Conservation (phyloP, 139 green algal genomes). For the Coelastrella sp. region DNA sequence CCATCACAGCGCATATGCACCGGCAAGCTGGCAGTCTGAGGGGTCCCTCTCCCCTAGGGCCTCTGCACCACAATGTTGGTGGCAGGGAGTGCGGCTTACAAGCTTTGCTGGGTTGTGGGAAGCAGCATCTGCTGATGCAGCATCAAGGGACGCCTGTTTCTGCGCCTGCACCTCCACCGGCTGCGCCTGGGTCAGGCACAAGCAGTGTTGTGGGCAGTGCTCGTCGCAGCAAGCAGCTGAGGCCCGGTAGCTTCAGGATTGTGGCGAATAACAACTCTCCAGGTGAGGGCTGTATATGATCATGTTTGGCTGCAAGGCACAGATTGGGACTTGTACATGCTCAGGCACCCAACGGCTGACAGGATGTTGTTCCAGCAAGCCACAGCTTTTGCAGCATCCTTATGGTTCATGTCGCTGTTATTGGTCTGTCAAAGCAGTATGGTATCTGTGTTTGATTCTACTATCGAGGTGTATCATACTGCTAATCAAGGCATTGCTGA, state of each 20-base stretch:
- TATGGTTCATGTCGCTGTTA: too few species aligned
- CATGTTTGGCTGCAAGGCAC: neutral
- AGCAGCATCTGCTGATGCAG: constrained; percentile 32
- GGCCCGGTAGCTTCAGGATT: constrained; percentile 33
- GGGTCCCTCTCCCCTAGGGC: constrained; percentile 11
- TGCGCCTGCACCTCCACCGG: neutral
- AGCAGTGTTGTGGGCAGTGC: constrained; percentile 2
- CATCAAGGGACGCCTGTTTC: neutral
- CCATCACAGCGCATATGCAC: neutral
- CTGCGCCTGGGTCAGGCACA: neutral
- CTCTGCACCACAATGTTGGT: neutral
- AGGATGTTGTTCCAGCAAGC: too few species aligned
- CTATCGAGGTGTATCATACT: too few species aligned
- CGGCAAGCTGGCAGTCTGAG: neutral
- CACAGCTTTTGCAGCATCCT: too few species aligned
- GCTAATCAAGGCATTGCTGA: too few species aligned
- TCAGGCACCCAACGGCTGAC: too few species aligned
- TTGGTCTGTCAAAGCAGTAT: too few species aligned
- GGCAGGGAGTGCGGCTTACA: neutral
- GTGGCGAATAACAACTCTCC: neutral
- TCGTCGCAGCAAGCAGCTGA: constrained; percentile 22
- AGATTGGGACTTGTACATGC: too few species aligned
- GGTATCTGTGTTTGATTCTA: too few species aligned
- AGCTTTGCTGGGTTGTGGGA: neutral
- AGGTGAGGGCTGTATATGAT: neutral